phyloP scores from a whole-genome alignment of 2,329 filamentous ascomycete species.

The Sphaceloma murrayae region DNA sequence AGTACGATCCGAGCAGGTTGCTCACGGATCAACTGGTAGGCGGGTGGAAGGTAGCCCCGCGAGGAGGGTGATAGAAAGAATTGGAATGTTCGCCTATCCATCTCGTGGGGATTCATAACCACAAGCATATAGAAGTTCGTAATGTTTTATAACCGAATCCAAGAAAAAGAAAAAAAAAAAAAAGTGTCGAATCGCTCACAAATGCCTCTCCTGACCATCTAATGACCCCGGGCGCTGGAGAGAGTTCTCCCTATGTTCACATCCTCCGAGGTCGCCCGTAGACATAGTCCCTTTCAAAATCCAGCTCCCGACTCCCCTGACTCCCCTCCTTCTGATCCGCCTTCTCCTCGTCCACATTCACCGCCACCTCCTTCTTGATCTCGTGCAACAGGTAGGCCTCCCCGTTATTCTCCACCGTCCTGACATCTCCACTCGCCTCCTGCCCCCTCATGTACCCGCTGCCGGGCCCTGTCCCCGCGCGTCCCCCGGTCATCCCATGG shows the following conservation, averaged over 20 bases:
- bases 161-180: no score
- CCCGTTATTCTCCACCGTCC: constrained; percentile 1
- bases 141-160: no score
- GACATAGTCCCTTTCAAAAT: constrained; percentile 9
- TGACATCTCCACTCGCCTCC: not conserved
- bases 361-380: constrained; percentile 12
- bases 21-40: constrained; percentile 19
- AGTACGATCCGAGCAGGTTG: constrained; percentile 33
- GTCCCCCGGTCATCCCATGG: not conserved
- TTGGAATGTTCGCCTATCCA: no score
- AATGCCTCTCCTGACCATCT: no score
- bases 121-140: not conserved
- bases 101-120: not conserved
- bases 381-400: constrained; percentile 8
- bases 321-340: not conserved
- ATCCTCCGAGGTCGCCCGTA: not conserved
- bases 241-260: no score
- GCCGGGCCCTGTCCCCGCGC: not conserved
- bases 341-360: constrained; percentile 6
- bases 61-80: no score
- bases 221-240: no score
- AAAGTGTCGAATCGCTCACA: no score
- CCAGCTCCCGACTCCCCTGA: constrained; percentile 1
- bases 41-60: constrained; percentile 9
- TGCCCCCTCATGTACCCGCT: not conserved